Conservation (phyloP, 768 basidiomycete genomes). For the Boletus barrowsii region DNA sequence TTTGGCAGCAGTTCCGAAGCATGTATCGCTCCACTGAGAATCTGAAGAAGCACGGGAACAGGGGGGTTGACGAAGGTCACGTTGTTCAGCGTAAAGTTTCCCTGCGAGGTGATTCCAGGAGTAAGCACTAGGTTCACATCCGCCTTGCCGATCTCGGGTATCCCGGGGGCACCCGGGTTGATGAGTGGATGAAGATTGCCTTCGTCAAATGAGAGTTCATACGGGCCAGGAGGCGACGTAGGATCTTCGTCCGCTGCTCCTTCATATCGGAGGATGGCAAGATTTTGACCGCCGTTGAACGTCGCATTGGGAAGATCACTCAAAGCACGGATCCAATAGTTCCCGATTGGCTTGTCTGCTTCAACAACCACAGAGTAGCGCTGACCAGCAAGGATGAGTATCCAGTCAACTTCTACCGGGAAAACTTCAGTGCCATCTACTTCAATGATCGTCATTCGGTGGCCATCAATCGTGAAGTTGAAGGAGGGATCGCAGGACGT, state of each 20-base stretch:
- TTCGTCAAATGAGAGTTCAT: conserved; percentile 36
- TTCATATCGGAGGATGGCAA: conserved; percentile 50
- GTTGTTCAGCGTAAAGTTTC: conserved; percentile 23
- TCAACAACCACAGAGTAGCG: conserved; percentile 2
- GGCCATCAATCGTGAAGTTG: conserved; percentile 5
- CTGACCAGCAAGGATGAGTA: neutral
- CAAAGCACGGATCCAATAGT: conserved; percentile 1
- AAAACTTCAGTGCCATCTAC: neutral
- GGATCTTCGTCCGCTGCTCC: conserved; percentile 46
- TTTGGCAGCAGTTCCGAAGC: conserved; percentile 46
- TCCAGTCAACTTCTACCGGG: neutral
- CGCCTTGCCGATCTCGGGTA: conserved; percentile 36
- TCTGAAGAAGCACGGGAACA: conserved; percentile 32
- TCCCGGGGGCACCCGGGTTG: conserved; percentile 37
- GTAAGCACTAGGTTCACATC: conserved; percentile 35
- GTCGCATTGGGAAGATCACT: conserved; percentile 15
- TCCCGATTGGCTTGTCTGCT: neutral
- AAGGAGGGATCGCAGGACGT: neutral
- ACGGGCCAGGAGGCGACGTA: conserved; percentile 33
- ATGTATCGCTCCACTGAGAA: conserved; percentile 44
- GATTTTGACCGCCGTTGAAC: conserved; percentile 39
- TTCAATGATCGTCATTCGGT: conserved; percentile 6
- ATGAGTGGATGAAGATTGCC: conserved; percentile 36
- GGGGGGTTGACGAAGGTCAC: conserved; percentile 36
- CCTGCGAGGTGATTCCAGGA: neutral